Percentiles rank a stretch among this genome's conserved stretches.
phyloP scores from a whole-genome alignment of 2,329 filamentous ascomycete species.

The Clarireedia hainanense region DNA sequence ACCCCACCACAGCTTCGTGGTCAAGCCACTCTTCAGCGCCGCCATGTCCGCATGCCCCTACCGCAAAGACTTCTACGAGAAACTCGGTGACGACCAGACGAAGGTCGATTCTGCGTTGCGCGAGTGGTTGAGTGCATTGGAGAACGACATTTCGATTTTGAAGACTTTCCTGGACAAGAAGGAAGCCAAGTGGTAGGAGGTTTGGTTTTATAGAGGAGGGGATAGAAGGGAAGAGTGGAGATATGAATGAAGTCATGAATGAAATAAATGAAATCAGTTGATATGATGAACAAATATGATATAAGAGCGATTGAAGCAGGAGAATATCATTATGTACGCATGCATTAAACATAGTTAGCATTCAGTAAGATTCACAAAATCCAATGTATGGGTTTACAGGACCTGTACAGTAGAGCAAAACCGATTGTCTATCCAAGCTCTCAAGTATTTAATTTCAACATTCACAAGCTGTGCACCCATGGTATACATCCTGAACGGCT shows the following conservation, averaged over 20 bases:
- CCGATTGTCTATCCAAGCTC: too few species aligned
- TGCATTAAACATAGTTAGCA: too few species aligned
- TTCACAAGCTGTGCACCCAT: too few species aligned
- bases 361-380: too few species aligned
- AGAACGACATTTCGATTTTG: conserved; percentile 72
- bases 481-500: too few species aligned
- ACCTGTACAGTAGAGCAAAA: too few species aligned
- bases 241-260: background rate
- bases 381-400: too few species aligned
- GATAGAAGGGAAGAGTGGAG: background rate
- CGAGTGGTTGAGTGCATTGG: conserved; percentile 67
- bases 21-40: conserved; percentile 87
- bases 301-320: too few species aligned
- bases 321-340: too few species aligned
- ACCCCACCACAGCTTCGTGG: conserved; percentile 78
- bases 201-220: background rate
- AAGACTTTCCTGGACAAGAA: conserved; percentile 51
- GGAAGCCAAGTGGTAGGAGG: conserved; percentile 35
- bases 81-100: conserved; percentile 62
- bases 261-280: background rate
- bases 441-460: too few species aligned
- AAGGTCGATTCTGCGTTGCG: conserved; percentile 58
- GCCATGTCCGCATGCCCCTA: conserved; percentile 93
- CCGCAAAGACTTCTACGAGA: conserved; percentile 85
- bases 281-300: background rate